Base-by-base conservation (phyloP, 805 yeast species). In the Candida maris region DNA sequence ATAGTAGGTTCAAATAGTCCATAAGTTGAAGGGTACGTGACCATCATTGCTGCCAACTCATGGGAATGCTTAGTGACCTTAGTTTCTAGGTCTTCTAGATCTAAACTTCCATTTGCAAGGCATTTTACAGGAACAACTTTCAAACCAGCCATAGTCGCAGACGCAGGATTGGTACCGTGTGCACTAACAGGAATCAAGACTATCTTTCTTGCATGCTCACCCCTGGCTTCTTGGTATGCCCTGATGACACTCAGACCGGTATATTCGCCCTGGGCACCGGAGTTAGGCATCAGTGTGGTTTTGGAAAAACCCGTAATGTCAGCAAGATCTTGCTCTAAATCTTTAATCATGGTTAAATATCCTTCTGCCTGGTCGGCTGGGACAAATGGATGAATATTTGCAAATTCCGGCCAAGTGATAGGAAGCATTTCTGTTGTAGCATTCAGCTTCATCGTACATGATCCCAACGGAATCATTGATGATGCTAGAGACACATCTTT, bases 231-330 rank as follows among this genome's bases (percentile, higher is more conserved):
- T 49, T 85, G 76, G 59, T 85, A 93, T 25, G 83, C 75, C 49
- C 79, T 75, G 48, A 93, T 91, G 30, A 88, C 87, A 41, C 94
- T 77, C 42, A 93, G 70, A 19, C 98, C 98, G 12, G 97, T 77
- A 65, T 84, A 93, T 64, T 93, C 98, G 62, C 98, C 98, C 64
- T 91, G 96, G 26, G 98, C 97, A 49, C 98, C 98, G 26, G 97
- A 86, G 60, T 93, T 93, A 45, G 98, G 98, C 81, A 87, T 94
- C 41, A 86, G 67, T 3, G 97, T 85, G 15, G 95, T 82, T 27
- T 85, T 91, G 42, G 80, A 85, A 54, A 93, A 87, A 0, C 97
- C 97, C 8, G 98, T 91, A 46, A 93, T 89, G 46, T 84, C 86
- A 38, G 89, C 85, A 48, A 93, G 70, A 62, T 93, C 97, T 24